These are phyloP conservation scores for Capronia americana DNA, from an alignment of 2,329 filamentous ascomycete genomes.

Conservation along the genomic window DNA sequence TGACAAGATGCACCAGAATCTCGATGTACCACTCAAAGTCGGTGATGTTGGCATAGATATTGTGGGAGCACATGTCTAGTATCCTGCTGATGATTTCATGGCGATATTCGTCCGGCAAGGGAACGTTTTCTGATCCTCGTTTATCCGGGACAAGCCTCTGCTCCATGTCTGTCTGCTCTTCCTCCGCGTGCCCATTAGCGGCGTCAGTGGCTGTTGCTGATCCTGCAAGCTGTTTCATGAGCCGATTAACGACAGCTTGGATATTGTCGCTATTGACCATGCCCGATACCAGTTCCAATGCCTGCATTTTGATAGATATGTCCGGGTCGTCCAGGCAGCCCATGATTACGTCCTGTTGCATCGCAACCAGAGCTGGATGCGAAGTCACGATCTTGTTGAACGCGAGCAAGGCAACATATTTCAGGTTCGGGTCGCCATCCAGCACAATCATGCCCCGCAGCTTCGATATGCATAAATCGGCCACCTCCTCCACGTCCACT, in stretches of 20 bases:
- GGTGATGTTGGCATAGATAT: conserved; percentile 81
- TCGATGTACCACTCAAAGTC: conserved; percentile 99
- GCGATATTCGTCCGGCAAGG: conserved; percentile 84
- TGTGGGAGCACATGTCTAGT: conserved; percentile 84
- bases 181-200: conserved; percentile 42
- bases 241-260: conserved; percentile 78
- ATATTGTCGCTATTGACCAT: conserved; percentile 93
- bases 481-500: conserved; percentile 87
- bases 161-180: conserved; percentile 59
- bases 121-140: conserved; percentile 59
- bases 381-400: conserved; percentile 94
- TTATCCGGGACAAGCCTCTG: conserved; percentile 61
- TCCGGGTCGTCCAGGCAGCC: conserved; percentile 95
- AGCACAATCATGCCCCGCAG: conserved; percentile 92
- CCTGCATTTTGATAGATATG: conserved; percentile 92
- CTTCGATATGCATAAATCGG: conserved; percentile 88
- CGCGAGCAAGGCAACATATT: conserved; percentile 93
- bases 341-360: conserved; percentile 95
- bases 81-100: conserved; percentile 82
- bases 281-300: conserved; percentile 86
- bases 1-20: conserved; percentile 77
- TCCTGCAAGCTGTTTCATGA: conserved; percentile 82
- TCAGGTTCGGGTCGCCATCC: conserved; percentile 92
- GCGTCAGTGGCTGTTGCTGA: conserved; percentile 61
- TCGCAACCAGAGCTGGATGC: conserved; percentile 84